Evolutionary conservation across 345 rosid genomes (phyloP), one percentile per base, ranked within the genome.

Genomic region (Brassica juncea): DNA sequence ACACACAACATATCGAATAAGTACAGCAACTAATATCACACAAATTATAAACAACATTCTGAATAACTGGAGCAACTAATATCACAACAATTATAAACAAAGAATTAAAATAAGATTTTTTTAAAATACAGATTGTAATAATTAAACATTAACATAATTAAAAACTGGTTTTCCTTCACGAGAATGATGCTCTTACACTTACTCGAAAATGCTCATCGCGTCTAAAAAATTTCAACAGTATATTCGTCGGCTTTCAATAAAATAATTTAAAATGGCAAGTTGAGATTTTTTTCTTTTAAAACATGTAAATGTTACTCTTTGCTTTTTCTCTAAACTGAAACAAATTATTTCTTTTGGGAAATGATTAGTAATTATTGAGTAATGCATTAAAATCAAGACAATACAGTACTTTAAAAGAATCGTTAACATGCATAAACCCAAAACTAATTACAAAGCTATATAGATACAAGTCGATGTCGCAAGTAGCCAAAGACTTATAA

Each of bases 391-490:
- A 54, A 6, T 8, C 25, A 16, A 3, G 25, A 54, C 60, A 10
- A 16, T 54, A 54, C 60, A 54, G 16, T 52, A 52, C 55, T 15
- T 52, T 15, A 15, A 52, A 52, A 52, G 21, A 5, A n/a, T 15
- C 58, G 16, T 16, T 54, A 54, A 16, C 60, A 54, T 54, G 25
- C 25, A 54, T 15, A 6, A 15, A 54, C 25, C 60, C 25, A 16
- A 54, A 54, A 54, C 7, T 54, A 4, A 54, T 34, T 42, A 42
- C 49, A 42, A 42, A 42, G 8, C n/a, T 52, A 14, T 6, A 49
- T n/a, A 49, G 57, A 49, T 49, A 54, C 10, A 54, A 54, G 60
- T 54, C 60, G 60, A 54, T 54, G 60, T 54, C 60, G 25, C 60
- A 54, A 54, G 59, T 15, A 16, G 59, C 9, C 59, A 54, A 49